These are phyloP conservation scores for Daucus carota DNA, from an alignment of 129 eudicot genomes.

Conservation along the genomic window DNA sequence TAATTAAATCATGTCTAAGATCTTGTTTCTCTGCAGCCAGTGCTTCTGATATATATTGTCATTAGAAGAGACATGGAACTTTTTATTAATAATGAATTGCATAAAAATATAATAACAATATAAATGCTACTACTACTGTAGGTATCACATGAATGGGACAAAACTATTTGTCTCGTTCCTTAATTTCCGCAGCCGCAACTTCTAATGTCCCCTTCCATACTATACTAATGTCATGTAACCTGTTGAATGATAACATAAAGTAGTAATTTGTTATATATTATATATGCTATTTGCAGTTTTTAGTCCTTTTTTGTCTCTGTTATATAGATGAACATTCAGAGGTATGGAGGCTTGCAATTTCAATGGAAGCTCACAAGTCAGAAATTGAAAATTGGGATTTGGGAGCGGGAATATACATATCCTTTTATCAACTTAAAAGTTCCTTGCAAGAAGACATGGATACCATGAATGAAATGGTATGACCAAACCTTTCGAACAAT, in stretches of 20 bases:
- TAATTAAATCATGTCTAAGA: background rate
- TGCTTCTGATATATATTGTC: background rate
- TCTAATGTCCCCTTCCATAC: background rate
- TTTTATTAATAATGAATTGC: background rate
- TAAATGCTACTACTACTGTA: background rate
- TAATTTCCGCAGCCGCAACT: background rate
- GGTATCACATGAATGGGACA: background rate
- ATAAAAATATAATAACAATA: background rate
- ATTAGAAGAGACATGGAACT: background rate
- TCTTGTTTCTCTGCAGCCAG: background rate
- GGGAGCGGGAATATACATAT: conserved; percentile 90
- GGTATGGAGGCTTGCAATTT: conserved; percentile 67
- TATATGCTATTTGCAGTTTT: background rate
- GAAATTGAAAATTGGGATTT: conserved; percentile 97
- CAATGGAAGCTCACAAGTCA: conserved; percentile 90
- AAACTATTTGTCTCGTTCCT: background rate
- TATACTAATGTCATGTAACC: background rate
- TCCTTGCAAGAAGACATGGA: conserved; percentile 58
- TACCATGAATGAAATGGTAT: conserved; percentile 69
- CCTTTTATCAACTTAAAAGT: conserved; percentile 58
- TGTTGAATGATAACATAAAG: background rate
- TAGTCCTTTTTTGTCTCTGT: background rate
- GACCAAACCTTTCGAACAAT: background rate
- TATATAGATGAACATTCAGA: conserved; percentile 69
- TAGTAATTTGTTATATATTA: background rate